Evolutionary conservation across 2,329 filamentous ascomycete genomes (phyloP).

Genomic region (Sclerotinia borealis): DNA sequence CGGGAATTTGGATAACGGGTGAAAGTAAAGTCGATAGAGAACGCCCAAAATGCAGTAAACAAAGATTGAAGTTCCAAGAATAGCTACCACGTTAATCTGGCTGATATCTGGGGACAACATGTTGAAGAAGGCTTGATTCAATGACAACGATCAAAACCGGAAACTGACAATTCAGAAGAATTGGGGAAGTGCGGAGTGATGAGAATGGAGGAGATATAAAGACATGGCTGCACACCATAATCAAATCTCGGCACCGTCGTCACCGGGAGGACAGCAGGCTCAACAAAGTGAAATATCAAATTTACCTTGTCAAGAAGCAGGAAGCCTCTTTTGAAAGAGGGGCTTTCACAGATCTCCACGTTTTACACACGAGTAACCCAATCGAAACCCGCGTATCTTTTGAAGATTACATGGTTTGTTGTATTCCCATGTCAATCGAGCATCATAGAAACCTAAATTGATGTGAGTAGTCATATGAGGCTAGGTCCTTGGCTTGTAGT

Average conservation of each 20-base stretch:
- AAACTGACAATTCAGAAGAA: neutral
- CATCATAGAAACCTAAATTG: neutral
- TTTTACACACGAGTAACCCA: neutral
- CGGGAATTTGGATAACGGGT: constrained; percentile 8
- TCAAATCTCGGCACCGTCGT: neutral
- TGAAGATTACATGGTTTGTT: neutral
- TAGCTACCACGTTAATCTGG: neutral
- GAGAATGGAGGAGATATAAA: neutral
- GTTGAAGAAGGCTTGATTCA: neutral
- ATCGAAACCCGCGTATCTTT: neutral
- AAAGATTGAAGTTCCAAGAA: constrained; percentile 1
- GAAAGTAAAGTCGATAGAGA: constrained; percentile 13
- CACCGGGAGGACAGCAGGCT: neutral
- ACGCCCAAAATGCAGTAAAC: constrained; percentile 1
- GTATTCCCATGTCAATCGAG: neutral
- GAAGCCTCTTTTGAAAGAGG: neutral
- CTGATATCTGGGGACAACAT: neutral
- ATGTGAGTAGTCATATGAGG: neutral
- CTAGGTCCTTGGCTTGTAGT: neutral
- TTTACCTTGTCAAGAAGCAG: neutral
- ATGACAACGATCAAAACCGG: neutral
- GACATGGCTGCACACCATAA: neutral
- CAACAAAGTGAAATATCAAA: neutral
- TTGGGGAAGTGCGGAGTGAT: neutral
- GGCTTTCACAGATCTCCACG: neutral